These are phyloP conservation scores for Udeniomyces megalosporus DNA, from an alignment of 768 basidiomycete species.

Conservation along the genomic window DNA sequence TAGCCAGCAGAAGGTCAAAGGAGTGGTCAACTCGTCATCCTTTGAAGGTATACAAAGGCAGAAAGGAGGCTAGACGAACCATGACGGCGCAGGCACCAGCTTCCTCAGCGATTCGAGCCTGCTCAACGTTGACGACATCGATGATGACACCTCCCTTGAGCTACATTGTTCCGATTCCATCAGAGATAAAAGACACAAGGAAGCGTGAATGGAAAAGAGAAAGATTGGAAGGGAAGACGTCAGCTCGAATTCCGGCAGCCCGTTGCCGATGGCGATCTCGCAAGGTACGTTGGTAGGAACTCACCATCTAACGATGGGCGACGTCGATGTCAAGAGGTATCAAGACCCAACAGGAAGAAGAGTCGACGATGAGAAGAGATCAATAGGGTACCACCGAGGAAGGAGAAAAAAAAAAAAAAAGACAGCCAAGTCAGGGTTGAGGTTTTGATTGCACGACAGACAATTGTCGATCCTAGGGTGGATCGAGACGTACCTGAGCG, in stretches of 20 bases:
- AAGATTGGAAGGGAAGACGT: background rate
- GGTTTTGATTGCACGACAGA: too few species aligned
- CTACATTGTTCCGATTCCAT: background rate
- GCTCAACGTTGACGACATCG: slow-evolving; percentile 62
- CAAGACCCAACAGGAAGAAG: too few species aligned
- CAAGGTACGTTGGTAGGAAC: too few species aligned
- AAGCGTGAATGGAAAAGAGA: background rate
- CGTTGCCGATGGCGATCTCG: too few species aligned
- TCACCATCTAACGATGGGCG: too few species aligned
- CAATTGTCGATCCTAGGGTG: too few species aligned
- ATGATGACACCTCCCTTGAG: slow-evolving; percentile 37
- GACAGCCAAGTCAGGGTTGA: background rate
- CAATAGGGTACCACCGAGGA: background rate
- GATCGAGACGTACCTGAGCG: slow-evolving; percentile 51
- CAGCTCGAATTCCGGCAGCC: background rate
- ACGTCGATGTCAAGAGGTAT: too few species aligned
- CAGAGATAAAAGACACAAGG: background rate
- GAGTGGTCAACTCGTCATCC: too few species aligned
- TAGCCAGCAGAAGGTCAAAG: background rate
- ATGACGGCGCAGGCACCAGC: slow-evolving; percentile 97
- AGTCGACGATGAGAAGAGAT: background rate
- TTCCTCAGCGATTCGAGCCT: slow-evolving; percentile 93
- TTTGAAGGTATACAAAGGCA: too few species aligned
- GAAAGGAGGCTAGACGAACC: slow-evolving; percentile 27
- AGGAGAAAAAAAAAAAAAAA: background rate